Evolutionary conservation across 2,329 filamentous ascomycete genomes (phyloP).

Genomic region (Aspergillus piperis): DNA sequence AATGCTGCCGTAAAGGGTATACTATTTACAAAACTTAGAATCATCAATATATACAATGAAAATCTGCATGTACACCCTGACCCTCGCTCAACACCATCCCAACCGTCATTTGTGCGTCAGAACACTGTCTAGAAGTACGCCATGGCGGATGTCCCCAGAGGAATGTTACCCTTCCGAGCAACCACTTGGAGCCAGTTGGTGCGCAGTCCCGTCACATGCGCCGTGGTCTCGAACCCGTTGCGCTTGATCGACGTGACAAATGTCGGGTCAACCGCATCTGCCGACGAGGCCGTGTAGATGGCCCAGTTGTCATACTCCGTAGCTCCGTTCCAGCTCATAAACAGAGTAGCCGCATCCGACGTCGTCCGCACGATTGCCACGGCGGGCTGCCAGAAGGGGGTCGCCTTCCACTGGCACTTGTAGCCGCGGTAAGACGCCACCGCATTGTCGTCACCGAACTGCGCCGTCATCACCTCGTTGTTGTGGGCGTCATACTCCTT

Average conservation of each 20-base stretch:
- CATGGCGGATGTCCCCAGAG: slow-evolving; percentile 26
- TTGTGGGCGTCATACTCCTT: slow-evolving; percentile 39
- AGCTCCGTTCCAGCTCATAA: slow-evolving; percentile 44
- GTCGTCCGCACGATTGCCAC: slow-evolving; percentile 21
- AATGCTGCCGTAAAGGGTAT: too few relatives aligned
- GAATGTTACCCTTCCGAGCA: slow-evolving; percentile 30
- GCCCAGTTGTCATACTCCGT: slow-evolving; percentile 42
- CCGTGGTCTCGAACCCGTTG: slow-evolving; percentile 33
- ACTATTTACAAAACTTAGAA: too few relatives aligned
- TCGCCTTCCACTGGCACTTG: slow-evolving; percentile 38
- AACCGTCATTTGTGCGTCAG: background rate
- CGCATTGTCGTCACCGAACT: slow-evolving; percentile 34
- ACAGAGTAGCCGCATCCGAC: slow-evolving; percentile 24
- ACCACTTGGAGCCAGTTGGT: slow-evolving; percentile 31
- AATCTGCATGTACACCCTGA: too few relatives aligned
- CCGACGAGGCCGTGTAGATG: slow-evolving; percentile 29
- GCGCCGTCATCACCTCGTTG: slow-evolving; percentile 33
- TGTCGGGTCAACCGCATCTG: slow-evolving; percentile 18
- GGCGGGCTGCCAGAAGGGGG: slow-evolving; percentile 32
- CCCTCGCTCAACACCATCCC: too few relatives aligned
- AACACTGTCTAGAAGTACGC: slow-evolving; percentile 7
- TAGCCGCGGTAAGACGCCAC: slow-evolving; percentile 40
- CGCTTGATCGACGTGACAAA: slow-evolving; percentile 26
- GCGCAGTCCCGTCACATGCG: slow-evolving; percentile 17
- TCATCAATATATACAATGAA: too few relatives aligned